Percentiles rank a stretch among this genome's conserved stretches.
Conservation (phyloP, 75 land plant species). For the Sequoiadendron giganteum region DNA sequence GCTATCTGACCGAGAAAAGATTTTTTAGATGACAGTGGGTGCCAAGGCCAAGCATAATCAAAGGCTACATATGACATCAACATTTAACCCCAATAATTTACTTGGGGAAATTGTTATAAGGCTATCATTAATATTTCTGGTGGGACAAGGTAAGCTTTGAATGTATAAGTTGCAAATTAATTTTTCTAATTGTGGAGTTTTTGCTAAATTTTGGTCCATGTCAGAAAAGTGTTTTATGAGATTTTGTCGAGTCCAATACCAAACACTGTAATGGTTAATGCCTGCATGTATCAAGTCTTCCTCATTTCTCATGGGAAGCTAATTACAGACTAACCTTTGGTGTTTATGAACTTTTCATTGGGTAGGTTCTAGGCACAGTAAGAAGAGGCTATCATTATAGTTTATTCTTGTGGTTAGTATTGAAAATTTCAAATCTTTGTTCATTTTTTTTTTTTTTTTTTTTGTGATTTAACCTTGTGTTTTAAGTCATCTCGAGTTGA, state of each 20-base stretch:
- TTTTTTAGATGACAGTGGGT: background rate
- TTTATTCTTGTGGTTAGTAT: too few relatives aligned
- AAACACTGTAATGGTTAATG: background rate
- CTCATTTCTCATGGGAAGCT: background rate
- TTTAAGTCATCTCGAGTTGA: too few relatives aligned
- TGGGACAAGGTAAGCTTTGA: background rate
- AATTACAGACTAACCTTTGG: background rate
- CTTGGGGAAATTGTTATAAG: background rate
- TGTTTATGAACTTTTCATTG: background rate
- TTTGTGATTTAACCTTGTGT: too few relatives aligned
- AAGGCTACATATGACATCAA: background rate
- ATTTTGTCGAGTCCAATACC: too few relatives aligned
- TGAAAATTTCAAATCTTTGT: too few relatives aligned
- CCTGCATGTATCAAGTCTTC: background rate
- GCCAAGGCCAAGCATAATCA: background rate
- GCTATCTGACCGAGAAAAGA: too few relatives aligned
- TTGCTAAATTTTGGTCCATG: too few relatives aligned
- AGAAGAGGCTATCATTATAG: background rate
- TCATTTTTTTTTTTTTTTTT: too few relatives aligned
- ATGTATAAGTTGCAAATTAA: background rate
- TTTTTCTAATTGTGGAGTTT: too few relatives aligned
- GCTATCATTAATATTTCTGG: background rate
- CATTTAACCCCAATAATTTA: background rate
- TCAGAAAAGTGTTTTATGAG: too few relatives aligned
- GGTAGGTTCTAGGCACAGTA: background rate